Conservation (phyloP, 208 protist genomes). For the Trypanosomatidae sp. region DNA sequence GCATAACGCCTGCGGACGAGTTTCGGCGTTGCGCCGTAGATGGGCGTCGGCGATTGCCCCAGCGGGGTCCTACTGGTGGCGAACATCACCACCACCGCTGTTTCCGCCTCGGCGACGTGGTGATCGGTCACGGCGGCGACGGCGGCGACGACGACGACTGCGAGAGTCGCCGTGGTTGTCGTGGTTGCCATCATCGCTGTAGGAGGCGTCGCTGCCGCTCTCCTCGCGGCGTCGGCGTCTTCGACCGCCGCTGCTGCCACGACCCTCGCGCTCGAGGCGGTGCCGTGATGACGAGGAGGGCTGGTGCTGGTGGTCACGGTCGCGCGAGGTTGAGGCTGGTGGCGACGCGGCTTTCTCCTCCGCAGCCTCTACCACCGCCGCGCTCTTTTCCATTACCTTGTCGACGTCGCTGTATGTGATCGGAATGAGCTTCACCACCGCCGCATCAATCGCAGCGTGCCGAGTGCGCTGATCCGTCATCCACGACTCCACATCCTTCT, state of each 20-base stretch:
- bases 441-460: conserved; percentile 49
- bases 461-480: conserved; percentile 65
- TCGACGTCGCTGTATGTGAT: conserved; percentile 48
- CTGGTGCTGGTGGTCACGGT: conserved; percentile 10
- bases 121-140: conserved; percentile 4
- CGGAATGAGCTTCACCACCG: conserved; percentile 49
- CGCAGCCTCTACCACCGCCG: background rate
- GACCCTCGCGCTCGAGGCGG: conserved; percentile 3
- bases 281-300: background rate
- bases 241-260: background rate
- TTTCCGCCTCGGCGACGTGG: conserved; percentile 1
- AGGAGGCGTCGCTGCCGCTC: background rate
- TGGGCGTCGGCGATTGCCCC: background rate
- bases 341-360: background rate
- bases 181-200: conserved; percentile 5
- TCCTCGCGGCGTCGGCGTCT: conserved; percentile 3
- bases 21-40: background rate
- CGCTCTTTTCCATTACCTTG: conserved; percentile 27
- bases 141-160: conserved; percentile 3
- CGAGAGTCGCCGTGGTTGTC: background rate
- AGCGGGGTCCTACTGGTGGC: background rate
- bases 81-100: conserved; percentile 2
- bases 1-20: background rate
- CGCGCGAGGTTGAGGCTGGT: background rate
- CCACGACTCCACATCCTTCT: conserved; percentile 62